Conservation (phyloP, 2,329 filamentous ascomycete genomes). For the Fusarium cicatricum region DNA sequence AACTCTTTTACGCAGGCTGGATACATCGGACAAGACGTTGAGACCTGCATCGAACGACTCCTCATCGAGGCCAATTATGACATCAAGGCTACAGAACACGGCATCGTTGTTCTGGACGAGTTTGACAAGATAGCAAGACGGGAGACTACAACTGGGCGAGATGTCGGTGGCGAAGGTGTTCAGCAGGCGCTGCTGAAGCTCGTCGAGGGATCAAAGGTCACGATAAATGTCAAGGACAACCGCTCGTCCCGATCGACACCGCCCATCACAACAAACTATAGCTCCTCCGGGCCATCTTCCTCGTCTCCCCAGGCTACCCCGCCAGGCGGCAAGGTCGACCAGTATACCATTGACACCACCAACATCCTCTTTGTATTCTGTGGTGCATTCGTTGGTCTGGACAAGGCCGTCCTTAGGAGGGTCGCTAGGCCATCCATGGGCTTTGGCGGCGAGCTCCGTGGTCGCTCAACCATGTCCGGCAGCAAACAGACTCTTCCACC, state of each 20-base stretch:
- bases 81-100: constrained; percentile 82
- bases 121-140: constrained; percentile 96
- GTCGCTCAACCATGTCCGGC: constrained; percentile 57
- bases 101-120: constrained; percentile 95
- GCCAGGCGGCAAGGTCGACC: constrained; percentile 62
- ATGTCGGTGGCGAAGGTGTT: constrained; percentile 95
- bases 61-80: constrained; percentile 92
- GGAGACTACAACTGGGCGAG: constrained; percentile 87
- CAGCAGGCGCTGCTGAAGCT: constrained; percentile 96
- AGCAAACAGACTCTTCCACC: constrained; percentile 70
- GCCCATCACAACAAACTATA: constrained; percentile 63
- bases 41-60: constrained; percentile 90
- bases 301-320: constrained; percentile 57
- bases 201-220: constrained; percentile 93
- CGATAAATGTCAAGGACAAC: constrained; percentile 86
- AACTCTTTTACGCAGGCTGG: constrained; percentile 96
- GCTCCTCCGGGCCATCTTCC: constrained; percentile 52
- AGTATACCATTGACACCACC: constrained; percentile 84
- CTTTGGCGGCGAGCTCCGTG: constrained; percentile 84
- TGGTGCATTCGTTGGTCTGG: constrained; percentile 91
- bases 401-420: constrained; percentile 87
- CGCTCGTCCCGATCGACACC: constrained; percentile 63
- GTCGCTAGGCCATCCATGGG: constrained; percentile 87
- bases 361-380: constrained; percentile 98
- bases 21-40: constrained; percentile 98